Evolutionary conservation across 1,284 basidiomycete species (phyloP).

Genomic region (Porodaedalea pini): DNA sequence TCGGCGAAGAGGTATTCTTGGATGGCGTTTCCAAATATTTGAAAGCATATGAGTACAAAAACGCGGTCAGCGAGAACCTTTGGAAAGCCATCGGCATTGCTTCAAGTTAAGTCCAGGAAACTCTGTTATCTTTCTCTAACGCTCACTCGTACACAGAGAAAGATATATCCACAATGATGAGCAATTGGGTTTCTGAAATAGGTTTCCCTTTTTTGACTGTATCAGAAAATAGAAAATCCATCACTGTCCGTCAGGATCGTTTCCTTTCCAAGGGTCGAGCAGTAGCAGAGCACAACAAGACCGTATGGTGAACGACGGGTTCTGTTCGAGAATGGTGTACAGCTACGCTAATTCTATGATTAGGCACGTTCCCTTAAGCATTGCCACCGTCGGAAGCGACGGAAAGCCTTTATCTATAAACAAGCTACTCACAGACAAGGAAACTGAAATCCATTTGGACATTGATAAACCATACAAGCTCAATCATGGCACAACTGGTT

Average conservation of each 20-base stretch:
- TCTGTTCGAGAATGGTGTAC: too few relatives aligned
- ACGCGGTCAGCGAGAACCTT: constrained; percentile 83
- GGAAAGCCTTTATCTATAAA: constrained; percentile 65
- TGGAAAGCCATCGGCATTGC: constrained; percentile 86
- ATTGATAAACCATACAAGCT: constrained; percentile 77
- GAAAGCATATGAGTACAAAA: constrained; percentile 81
- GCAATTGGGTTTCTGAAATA: constrained; percentile 89
- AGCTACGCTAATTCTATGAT: background rate
- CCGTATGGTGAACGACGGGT: constrained; percentile 73
- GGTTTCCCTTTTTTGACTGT: constrained; percentile 90
- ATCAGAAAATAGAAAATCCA: constrained; percentile 67
- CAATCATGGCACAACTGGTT: constrained; percentile 86
- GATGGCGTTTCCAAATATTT: constrained; percentile 90
- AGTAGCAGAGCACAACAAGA: constrained; percentile 82
- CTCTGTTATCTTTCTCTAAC: background rate
- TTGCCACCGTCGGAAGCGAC: constrained; percentile 59
- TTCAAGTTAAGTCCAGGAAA: constrained; percentile 41
- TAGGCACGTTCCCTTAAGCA: constrained; percentile 80
- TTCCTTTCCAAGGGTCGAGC: constrained; percentile 86
- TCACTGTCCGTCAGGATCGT: constrained; percentile 83
- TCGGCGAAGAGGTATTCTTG: constrained; percentile 87
- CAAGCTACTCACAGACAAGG: constrained; percentile 67
- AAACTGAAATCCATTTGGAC: constrained; percentile 67
- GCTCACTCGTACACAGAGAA: constrained; percentile 39
- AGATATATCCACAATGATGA: constrained; percentile 83